Evolutionary conservation across 23 red algal species (phyloP).

Genomic region (Pyropia yezoensis): DNA sequence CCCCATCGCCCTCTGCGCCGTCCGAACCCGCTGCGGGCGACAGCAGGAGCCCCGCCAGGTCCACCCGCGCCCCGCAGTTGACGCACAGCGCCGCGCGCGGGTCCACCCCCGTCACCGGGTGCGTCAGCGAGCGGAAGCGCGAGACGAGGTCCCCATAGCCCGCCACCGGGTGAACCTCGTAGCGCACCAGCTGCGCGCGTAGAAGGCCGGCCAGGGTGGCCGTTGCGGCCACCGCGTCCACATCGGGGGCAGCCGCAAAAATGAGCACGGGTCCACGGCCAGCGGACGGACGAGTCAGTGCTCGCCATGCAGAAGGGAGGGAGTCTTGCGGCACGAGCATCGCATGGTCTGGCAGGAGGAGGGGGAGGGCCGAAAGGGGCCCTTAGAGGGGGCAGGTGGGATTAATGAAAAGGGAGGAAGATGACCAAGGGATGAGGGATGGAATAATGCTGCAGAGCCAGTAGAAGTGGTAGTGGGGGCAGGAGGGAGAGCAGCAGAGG

Average conservation of each 20-base stretch:
- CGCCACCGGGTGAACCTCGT: slow-evolving; percentile 77
- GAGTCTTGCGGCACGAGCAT: too few species aligned
- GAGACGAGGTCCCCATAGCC: slow-evolving; percentile 48
- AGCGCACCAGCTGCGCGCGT: slow-evolving; percentile 59
- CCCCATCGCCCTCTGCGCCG: not conserved
- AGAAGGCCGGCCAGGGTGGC: slow-evolving; percentile 65
- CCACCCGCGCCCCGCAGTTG: slow-evolving; percentile 81
- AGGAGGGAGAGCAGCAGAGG: too few species aligned
- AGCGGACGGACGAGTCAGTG: too few species aligned
- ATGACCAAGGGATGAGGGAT: too few species aligned
- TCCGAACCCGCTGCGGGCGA: not conserved
- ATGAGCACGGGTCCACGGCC: slow-evolving; percentile 60
- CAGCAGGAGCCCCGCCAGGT: slow-evolving; percentile 36
- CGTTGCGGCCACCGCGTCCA: slow-evolving; percentile 65
- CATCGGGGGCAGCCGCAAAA: slow-evolving; percentile 55
- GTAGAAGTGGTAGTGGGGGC: too few species aligned
- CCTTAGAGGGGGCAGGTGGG: too few species aligned
- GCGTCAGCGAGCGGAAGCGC: slow-evolving; percentile 36
- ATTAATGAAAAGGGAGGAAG: too few species aligned
- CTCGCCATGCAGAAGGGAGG: too few species aligned
- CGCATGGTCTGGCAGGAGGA: too few species aligned
- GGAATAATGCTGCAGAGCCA: too few species aligned
- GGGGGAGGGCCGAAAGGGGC: too few species aligned
- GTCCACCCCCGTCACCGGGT: slow-evolving; percentile 21
- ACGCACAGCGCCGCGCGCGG: slow-evolving; percentile 55